Percentiles rank a stretch among this genome's conserved stretches.
phyloP scores from a whole-genome alignment of 805 yeast genomes.

The Zygotorulaspora chibaensis region DNA sequence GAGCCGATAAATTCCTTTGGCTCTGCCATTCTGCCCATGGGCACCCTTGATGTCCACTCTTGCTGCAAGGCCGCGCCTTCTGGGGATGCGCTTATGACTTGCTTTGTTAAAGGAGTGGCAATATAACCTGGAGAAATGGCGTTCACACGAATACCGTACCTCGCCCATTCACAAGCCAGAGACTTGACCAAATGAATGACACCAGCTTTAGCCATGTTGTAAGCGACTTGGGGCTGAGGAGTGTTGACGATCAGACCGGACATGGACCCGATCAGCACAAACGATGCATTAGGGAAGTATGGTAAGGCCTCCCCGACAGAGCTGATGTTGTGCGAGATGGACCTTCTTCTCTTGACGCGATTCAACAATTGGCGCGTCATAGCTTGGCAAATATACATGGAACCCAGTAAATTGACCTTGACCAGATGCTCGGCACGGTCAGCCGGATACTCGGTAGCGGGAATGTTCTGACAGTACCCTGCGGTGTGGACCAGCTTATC shows the following conservation, averaged over 20 bases:
- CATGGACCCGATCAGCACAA: constrained; percentile 73
- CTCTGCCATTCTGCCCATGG: constrained; percentile 80
- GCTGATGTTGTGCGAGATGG: constrained; percentile 37
- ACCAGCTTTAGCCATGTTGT: constrained; percentile 85
- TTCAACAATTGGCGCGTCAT: constrained; percentile 21
- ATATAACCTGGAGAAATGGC: constrained; percentile 79
- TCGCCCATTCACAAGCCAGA: constrained; percentile 79
- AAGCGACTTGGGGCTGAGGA: constrained; percentile 76
- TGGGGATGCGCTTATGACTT: constrained; percentile 55
- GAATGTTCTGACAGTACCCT: constrained; percentile 79
- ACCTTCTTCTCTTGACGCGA: constrained; percentile 42
- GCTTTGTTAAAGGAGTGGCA: constrained; percentile 70
- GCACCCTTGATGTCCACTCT: constrained; percentile 67
- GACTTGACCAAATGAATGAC: constrained; percentile 75
- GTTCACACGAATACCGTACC: constrained; percentile 69
- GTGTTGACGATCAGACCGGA: constrained; percentile 72
- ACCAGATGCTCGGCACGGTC: constrained; percentile 61
- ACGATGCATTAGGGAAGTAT: constrained; percentile 39
- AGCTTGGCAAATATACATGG: constrained; percentile 50
- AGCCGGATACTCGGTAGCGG: constrained; percentile 75
- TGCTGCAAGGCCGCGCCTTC: constrained; percentile 50
- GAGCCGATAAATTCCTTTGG: constrained; percentile 81
- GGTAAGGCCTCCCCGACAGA: constrained; percentile 42
- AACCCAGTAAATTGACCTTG: constrained; percentile 70
- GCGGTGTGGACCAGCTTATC: constrained; percentile 71